phyloP scores from a whole-genome alignment of 129 eudicot species.

The Mikania micrantha region DNA sequence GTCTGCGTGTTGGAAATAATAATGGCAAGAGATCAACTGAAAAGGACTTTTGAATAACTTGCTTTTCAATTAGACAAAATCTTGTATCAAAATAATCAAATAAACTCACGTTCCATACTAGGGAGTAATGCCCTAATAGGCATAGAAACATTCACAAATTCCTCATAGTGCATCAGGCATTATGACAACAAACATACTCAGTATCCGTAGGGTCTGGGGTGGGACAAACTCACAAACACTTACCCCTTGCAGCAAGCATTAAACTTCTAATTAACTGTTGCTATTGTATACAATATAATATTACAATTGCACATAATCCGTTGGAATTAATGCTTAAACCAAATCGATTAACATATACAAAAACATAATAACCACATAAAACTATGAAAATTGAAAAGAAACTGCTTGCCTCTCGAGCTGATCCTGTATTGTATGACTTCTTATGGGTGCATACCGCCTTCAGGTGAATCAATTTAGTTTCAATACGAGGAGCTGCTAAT shows the following conservation, averaged over 20 bases:
- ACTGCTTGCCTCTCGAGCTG: slow-evolving; percentile 16
- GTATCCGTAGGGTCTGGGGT: too few relatives aligned
- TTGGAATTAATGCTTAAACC: not conserved
- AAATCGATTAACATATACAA: not conserved
- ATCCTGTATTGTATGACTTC: slow-evolving; percentile 3
- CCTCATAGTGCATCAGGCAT: not conserved
- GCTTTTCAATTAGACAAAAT: not conserved
- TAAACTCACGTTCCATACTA: not conserved
- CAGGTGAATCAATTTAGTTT: slow-evolving; percentile 2
- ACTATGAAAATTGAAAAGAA: not conserved
- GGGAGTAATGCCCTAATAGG: not conserved
- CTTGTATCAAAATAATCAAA: not conserved
- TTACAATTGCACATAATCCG: not conserved
- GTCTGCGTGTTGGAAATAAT: not conserved
- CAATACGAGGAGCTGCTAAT: slow-evolving; percentile 1
- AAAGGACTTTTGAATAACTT: not conserved
- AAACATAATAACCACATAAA: not conserved
- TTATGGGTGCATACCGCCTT: slow-evolving; percentile 4
- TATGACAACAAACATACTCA: too few relatives aligned
- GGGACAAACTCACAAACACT: too few relatives aligned
- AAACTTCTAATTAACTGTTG: not conserved
- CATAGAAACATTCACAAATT: not conserved
- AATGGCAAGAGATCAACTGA: not conserved
- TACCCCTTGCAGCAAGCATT: too few relatives aligned
- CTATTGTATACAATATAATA: not conserved